Conservation (phyloP, 495 filamentous ascomycete genomes). For the Friedmanniomyces endolithicus region DNA sequence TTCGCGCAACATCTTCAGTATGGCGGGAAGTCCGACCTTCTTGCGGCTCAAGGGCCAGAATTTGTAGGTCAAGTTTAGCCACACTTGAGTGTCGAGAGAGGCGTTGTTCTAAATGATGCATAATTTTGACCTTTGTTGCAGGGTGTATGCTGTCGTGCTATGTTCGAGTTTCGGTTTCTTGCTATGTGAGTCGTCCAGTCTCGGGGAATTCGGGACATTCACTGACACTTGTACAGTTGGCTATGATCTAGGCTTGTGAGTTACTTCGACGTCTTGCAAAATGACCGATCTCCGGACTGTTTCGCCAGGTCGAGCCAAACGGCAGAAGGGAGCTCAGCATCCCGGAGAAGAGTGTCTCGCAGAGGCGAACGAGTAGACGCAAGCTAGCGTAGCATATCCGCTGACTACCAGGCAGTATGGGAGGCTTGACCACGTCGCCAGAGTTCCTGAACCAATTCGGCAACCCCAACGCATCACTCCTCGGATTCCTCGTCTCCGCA, state of each 20-base stretch:
- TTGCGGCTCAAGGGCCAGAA: conserved; percentile 13
- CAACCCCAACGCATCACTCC: conserved; percentile 16
- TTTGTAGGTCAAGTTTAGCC: no score
- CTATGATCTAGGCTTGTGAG: conserved; percentile 16
- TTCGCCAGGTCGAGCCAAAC: no score
- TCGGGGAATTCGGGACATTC: background rate
- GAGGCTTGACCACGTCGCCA: conserved; percentile 16
- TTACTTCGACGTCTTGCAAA: no score
- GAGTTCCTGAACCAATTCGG: conserved; percentile 16
- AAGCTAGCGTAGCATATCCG: background rate
- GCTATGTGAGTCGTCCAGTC: background rate
- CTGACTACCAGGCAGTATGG: conserved; percentile 3
- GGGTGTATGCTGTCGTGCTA: conserved; percentile 13
- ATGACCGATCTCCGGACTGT: no score
- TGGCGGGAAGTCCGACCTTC: conserved; percentile 6
- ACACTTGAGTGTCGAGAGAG: no score
- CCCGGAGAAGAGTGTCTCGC: no score
- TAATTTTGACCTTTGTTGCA: no score
- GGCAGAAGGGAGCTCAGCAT: no score
- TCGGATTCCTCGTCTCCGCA: conserved; percentile 15
- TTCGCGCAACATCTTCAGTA: background rate
- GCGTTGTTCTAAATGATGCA: no score
- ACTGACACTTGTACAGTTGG: conserved; percentile 3
- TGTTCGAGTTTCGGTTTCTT: conserved; percentile 8
- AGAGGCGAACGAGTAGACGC: no score